Conservation (phyloP, 371 early-diverging fungal genomes). For the Mortierella sp. region DNA sequence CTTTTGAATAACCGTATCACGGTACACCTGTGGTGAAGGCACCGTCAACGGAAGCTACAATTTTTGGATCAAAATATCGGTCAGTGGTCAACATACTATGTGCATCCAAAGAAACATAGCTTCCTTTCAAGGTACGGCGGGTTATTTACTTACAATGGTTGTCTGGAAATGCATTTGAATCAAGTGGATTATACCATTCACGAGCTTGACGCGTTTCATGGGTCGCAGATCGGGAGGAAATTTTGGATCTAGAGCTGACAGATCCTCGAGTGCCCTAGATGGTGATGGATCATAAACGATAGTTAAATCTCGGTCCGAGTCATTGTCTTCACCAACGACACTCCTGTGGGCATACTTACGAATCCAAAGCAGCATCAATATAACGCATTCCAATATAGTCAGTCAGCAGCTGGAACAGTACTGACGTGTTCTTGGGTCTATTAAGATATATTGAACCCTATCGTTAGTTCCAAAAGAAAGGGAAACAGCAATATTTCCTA, state of each 20-base stretch:
- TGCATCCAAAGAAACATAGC: too few relatives aligned
- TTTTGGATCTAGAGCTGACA: constrained; percentile 64
- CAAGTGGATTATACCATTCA: constrained; percentile 80
- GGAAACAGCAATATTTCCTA: too few relatives aligned
- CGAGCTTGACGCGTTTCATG: constrained; percentile 75
- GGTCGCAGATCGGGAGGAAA: constrained; percentile 81
- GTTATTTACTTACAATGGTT: constrained; percentile 81
- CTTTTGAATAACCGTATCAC: constrained; percentile 85
- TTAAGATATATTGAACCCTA: too few relatives aligned
- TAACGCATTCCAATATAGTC: constrained; percentile 84
- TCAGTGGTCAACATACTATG: too few relatives aligned
- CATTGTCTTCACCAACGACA: too few relatives aligned
- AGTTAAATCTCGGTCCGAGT: too few relatives aligned
- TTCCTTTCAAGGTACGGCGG: too few relatives aligned
- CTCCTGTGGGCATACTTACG: constrained; percentile 67
- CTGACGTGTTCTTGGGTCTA: constrained; percentile 65
- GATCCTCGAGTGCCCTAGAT: constrained; percentile 79
- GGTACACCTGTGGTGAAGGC: constrained; percentile 82
- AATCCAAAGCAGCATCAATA: constrained; percentile 83
- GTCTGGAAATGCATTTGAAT: constrained; percentile 93
- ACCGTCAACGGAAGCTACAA: constrained; percentile 79
- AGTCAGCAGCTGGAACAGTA: constrained; percentile 77
- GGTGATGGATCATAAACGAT: too few relatives aligned
- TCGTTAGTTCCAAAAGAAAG: background rate
- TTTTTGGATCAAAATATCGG: too few relatives aligned